Conservation (phyloP, 2,329 filamentous ascomycete species). For the Penicillium sp. region DNA sequence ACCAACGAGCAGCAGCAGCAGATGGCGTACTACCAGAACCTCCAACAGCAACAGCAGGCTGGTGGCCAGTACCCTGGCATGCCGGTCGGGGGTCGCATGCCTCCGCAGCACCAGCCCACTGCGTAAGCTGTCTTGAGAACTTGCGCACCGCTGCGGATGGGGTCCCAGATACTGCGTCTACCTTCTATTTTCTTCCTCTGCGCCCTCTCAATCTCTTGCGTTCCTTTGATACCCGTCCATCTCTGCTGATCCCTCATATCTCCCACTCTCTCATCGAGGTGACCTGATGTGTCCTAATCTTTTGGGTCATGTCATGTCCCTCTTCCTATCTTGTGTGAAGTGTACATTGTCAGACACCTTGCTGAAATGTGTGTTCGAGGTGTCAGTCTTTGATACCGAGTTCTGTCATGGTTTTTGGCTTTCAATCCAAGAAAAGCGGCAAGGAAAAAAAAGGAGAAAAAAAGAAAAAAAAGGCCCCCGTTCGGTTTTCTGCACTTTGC, state of each 20-base stretch:
- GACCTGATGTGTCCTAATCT: not conserved
- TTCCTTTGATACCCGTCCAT: conserved; percentile 41
- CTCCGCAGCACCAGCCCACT: conserved; percentile 78
- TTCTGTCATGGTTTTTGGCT: conserved; percentile 4
- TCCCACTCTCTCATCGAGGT: not conserved
- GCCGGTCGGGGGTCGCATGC: conserved; percentile 73
- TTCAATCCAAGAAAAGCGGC: not conserved
- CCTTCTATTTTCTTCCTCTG: conserved; percentile 25
- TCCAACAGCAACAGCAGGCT: conserved; percentile 65
- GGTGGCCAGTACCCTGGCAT: conserved; percentile 70
- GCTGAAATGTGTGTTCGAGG: conserved; percentile 8
- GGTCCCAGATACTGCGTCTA: conserved; percentile 27
- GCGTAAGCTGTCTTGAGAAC: conserved; percentile 49
- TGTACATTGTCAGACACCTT: conserved; percentile 25
- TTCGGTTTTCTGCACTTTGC: no score
- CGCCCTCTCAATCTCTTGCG: conserved; percentile 27
- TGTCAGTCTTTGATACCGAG: conserved; percentile 16
- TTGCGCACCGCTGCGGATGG: conserved; percentile 18
- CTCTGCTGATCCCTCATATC: conserved; percentile 26
- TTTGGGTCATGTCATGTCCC: not conserved
- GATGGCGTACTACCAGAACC: conserved; percentile 78
- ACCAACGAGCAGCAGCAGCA: conserved; percentile 67
- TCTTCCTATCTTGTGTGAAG: conserved; percentile 11
- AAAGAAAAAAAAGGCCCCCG: conserved; percentile 16
- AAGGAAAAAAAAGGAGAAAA: conserved; percentile 1